phyloP scores from a whole-genome alignment of 352 stramenopile genomes.

The Globisporangium heterothallicum region DNA sequence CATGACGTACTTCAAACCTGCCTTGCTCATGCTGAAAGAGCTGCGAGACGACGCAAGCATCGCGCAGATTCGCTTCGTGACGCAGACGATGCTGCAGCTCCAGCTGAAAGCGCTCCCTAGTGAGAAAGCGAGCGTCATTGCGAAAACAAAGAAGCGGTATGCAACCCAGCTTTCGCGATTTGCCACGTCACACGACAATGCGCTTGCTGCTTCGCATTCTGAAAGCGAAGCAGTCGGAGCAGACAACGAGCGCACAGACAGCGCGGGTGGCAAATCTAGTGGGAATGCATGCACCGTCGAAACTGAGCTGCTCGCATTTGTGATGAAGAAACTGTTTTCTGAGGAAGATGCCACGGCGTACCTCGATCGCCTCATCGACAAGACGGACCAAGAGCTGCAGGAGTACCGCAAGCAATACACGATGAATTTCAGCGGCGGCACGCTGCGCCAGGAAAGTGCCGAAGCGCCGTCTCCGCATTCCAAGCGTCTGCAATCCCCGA shows the following conservation, averaged over 20 bases:
- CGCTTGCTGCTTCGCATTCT: too few relatives aligned
- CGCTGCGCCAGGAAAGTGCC: slow-evolving; percentile 16
- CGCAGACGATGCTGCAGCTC: slow-evolving; percentile 32
- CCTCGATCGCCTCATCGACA: slow-evolving; percentile 32
- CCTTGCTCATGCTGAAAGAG: slow-evolving; percentile 27
- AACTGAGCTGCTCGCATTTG: slow-evolving; percentile 23
- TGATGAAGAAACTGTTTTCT: slow-evolving; percentile 35
- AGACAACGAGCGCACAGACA: too few relatives aligned
- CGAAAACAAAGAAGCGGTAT: slow-evolving; percentile 34
- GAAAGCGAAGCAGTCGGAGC: too few relatives aligned
- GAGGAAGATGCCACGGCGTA: slow-evolving; percentile 39
- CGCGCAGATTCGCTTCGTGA: slow-evolving; percentile 31
- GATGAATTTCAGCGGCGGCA: slow-evolving; percentile 21
- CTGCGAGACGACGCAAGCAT: slow-evolving; percentile 6
- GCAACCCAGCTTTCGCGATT: slow-evolving; percentile 18
- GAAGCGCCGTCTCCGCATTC: slow-evolving; percentile 23
- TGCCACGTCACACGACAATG: too few relatives aligned
- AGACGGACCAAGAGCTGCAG: slow-evolving; percentile 32
- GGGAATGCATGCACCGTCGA: slow-evolving; percentile 8
- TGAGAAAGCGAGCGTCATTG: slow-evolving; percentile 34
- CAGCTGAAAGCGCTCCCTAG: slow-evolving; percentile 26
- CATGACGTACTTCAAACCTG: slow-evolving; percentile 43
- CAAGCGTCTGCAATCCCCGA: slow-evolving; percentile 16
- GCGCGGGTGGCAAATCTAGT: too few relatives aligned
- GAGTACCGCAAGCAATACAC: slow-evolving; percentile 35